Base-by-base conservation (phyloP, 2,329 filamentous ascomycete species). In the Ceratocystis papillata region DNA sequence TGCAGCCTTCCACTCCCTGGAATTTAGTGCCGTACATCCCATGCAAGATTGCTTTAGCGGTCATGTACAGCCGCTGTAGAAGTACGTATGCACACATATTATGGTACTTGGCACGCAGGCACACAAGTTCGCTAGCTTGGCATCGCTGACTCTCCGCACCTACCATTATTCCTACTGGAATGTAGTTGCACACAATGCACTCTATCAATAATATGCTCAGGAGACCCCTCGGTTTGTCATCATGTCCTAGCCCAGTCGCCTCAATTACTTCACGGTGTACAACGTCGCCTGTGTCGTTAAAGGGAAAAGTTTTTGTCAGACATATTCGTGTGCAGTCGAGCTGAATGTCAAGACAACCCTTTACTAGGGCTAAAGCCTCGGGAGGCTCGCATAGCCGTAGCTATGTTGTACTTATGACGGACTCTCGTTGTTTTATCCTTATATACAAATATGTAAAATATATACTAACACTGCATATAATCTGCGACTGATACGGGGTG, bases 331-430 rank as follows among this genome's bases (percentile, higher is more conserved):
- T 33, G 28, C 53, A 22, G 12, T 59, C 28, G 28, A 59, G 28
- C 53, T 30, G 53, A 59, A 59, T 59, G 53, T 33, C 53, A 37
- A 33, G 28, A 59, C 28, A 37, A 15, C 25, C n/a, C 28, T 33
- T 33, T 15, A 53, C 15, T 10, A 53, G 20, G 8, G 7, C 45
- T 41, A 41, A 41, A 53, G 20, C 8, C 8, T 53, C 48, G 48
- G 20, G 48, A 53, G 20, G 48, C 48, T 15, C 48, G 48, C 48
- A 53, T 53, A 53, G 48, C 48, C 48, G 48, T 53, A 12, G 37
- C 37, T 41, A 41, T 41, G 37, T 4, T 12, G 37, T 41, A 41
- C 37, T 41, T 41, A 12, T 41, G 37, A 41, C 37, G 37, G 37
- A 41, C 37, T 41, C 37, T 41, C 10, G 37, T 41, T 41, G 37